Evolutionary conservation across 306 rosid species (phyloP), one percentile per base, ranked within the genome.

Genomic region (Trichosanthes truncata): DNA sequence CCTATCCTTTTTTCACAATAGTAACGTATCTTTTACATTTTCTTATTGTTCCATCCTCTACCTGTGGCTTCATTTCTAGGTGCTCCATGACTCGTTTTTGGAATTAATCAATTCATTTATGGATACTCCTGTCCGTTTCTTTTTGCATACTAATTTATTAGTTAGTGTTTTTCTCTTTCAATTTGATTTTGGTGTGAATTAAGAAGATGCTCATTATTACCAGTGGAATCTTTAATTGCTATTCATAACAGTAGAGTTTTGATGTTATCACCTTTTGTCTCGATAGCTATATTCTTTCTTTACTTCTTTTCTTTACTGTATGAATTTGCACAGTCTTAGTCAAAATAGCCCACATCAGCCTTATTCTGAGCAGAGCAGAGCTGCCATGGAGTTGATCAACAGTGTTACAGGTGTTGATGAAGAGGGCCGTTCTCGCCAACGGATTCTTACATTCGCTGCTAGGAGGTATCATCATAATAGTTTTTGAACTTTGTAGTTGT

Each of bases 371-470:
- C 96, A 90, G 87, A 91, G 90, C 80, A 85, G 84, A 57, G 91
- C 97, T 79, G 96, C 99, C 36, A 91, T 96, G 98, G 96, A 92
- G 25, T 86, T 96, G 90, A 96, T 93, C 84, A 93, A 84, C 62
- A 91, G 99, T 63, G 93, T 93, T 38, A 86, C 94, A 17, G 98
- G 96, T 78, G 89, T 82, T 3, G 99, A 93, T 38, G 99, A 91
- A 77, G 99, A 96, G 75, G 94, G 99, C n/a, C 93, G 98, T 43
- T 96, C 99, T 66, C 96, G 98, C 59, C 99, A 96, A 73, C 81
- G 99, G 52, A 94, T 96, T 81, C 99, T 96, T 82, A 91, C 98
- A 46, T 93, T 93, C 86, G 99, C 98, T 85, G 99, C 99, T 66
- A 90, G 87, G 87, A 96, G 99, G 99, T 96, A 85, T 81, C 10